Conservation (phyloP, 768 basidiomycete species). For the Epithele typhae region DNA sequence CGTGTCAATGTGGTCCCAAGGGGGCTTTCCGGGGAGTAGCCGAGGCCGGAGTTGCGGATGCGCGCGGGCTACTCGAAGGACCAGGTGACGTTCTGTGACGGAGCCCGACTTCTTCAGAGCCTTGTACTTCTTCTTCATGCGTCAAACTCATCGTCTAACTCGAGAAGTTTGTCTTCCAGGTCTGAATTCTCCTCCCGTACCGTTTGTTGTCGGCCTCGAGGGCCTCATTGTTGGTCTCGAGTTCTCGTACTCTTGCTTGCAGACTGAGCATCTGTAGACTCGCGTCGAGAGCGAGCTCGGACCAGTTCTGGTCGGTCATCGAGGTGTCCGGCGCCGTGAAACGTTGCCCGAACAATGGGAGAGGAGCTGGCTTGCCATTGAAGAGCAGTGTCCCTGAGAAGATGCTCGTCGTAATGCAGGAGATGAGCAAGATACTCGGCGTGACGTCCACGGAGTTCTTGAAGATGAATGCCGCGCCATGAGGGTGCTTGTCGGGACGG, state of each 20-base stretch:
- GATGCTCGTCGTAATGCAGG: conserved; percentile 42
- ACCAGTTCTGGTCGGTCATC: conserved; percentile 20
- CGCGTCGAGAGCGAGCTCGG: conserved; percentile 41
- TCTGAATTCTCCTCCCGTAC: conserved; percentile 3
- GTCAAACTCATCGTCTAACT: conserved; percentile 4
- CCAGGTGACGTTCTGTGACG: too few relatives aligned
- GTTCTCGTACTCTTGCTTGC: conserved; percentile 35
- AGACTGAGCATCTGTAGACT: conserved; percentile 45
- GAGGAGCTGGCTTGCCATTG: conserved; percentile 68
- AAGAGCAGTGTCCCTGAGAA: conserved; percentile 39
- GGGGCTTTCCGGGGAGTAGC: too few relatives aligned
- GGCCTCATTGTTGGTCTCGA: conserved; percentile 28
- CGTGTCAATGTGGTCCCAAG: too few relatives aligned
- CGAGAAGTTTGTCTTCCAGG: conserved; percentile 26
- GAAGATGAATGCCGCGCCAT: conserved; percentile 57
- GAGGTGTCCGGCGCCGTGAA: conserved; percentile 34
- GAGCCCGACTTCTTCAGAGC: too few relatives aligned
- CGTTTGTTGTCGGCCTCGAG: conserved; percentile 19
- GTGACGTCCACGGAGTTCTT: conserved; percentile 39
- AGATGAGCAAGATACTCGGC: conserved; percentile 43
- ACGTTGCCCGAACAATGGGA: conserved; percentile 56
- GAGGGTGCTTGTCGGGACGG: conserved; percentile 46
- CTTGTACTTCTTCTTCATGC: conserved; percentile 1
- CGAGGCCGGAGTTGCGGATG: too few relatives aligned
- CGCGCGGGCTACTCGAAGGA: too few relatives aligned